Evolutionary conservation across 1,284 basidiomycete species (phyloP), one percentile per base, ranked within the genome.

Genomic region (Puccinia triticina): DNA sequence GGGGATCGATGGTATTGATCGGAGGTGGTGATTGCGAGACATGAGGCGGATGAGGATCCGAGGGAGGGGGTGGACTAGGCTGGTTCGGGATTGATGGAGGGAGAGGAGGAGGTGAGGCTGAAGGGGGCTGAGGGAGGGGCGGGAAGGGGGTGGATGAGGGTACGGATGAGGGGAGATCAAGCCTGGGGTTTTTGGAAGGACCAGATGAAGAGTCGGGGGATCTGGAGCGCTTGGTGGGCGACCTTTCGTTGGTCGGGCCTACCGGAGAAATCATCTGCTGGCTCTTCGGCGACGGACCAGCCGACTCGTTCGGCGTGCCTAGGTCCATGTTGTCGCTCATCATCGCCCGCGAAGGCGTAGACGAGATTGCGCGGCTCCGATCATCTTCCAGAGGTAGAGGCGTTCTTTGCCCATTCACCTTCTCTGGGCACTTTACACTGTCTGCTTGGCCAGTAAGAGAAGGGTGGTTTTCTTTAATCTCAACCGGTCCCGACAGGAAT

Each of bases 291-390:
- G 55, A 74, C 23, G 72, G 55, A 32, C 48, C 55, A 50, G 34
- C 12, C 7, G 72, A 74, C 50, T 57, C 55, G 72, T 46, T 46
- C 66, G 66, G 66, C 8, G 66, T 69, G 23, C 66, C 72, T 7
- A 55, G n/a, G 72, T 74, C 72, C 48, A 74, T 74, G 37, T 46
- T 74, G 72, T 74, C 50, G 50, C 72, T 74, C 72, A 74, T 53
- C 50, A 53, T n/a, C 12, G 72, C 55, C 29, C 50, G 34, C 29
- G 55, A 55, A 16, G 72, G 72, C 32, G 72, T 74, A 23, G 72
- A 55, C 1, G 55, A 57, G n/a, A 48, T 37, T 8, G 40, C 66
- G n/a, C 40, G 66, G 26, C n/a, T 26, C 8, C 2, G 40, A 37
- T 69, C 40, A 10, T 48, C n/a, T 16, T 69, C 66, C 34, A 11